phyloP scores from a whole-genome alignment of 805 yeast genomes.

The Ogataea minuta region DNA sequence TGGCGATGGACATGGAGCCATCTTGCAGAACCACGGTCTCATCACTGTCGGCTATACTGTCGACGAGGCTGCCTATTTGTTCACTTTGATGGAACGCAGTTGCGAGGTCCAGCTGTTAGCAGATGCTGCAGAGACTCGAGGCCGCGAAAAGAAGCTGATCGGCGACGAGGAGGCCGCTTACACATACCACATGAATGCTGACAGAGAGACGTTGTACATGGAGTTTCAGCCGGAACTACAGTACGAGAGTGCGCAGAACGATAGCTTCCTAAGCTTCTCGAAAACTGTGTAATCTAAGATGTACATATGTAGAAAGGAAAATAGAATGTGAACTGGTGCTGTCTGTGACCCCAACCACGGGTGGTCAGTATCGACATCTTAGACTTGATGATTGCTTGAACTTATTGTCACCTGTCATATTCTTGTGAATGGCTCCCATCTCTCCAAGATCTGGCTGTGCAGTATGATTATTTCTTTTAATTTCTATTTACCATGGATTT shows the following conservation, averaged over 20 bases:
- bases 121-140: constrained; percentile 48
- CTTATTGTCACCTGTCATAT: no score
- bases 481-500: constrained; percentile 2
- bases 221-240: constrained; percentile 74
- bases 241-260: constrained; percentile 38
- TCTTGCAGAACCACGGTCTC: constrained; percentile 72
- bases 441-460: neutral
- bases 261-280: constrained; percentile 29
- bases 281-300: constrained; percentile 9
- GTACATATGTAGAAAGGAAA: constrained; percentile 5
- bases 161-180: constrained; percentile 65
- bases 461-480: neutral
- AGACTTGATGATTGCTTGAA: no score
- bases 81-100: constrained; percentile 58
- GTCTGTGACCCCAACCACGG: no score
- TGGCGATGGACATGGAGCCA: constrained; percentile 56
- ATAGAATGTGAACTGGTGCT: no score
- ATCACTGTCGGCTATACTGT: constrained; percentile 68
- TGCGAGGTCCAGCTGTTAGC: constrained; percentile 67
- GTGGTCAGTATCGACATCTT: no score
- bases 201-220: constrained; percentile 65
- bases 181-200: constrained; percentile 58
- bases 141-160: constrained; percentile 41
- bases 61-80: constrained; percentile 72
- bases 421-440: no score